Base-by-base conservation (phyloP, 2,329 filamentous ascomycete species). In the Neophaeococcomyces aloes region DNA sequence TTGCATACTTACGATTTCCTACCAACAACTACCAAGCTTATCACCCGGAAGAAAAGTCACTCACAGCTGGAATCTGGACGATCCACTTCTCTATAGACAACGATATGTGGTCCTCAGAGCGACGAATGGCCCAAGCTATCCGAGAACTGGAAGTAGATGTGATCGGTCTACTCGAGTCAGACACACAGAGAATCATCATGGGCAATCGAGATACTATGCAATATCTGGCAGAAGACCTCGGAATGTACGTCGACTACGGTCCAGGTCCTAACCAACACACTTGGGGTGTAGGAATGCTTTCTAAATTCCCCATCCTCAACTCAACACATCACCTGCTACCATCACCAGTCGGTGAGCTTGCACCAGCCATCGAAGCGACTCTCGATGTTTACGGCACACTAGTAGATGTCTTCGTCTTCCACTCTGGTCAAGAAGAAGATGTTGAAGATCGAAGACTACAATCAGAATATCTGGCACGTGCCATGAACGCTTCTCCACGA, bases 221-320 rank as follows among this genome's bases (percentile, higher is more conserved):
- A 61, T 93, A 86, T 65, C 75, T 98, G 7, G 88, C 91, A 15
- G 89, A 96, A 61, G 88, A 98, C 53, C 75, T 98, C 8, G 91
- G 91, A 55, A 98, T 98, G 91, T 98, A 95, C 59, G 88, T 93
- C 38, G 91, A 98, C 67, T 95, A 87, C 58, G 91, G 91, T 44
- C 91, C 91, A 23, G 91, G 91, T 2, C 91, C 91, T 5, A 94
- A 98, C 74, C 98, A 96, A 68, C 91, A 98, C 68, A 98, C 91
- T 0, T 98, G 91, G 91, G 91, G 91, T 40, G 78, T 82, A 7
- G 91, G 88, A 17, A 72, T 98, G 34, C 74, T 98, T 3, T 95
- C 87, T 56, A 96, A 96, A 60, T 98, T 96, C 69, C 91, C 91
- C 3, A 98, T 98, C 57, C 65, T 98, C 48, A 94, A 96, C 66